Percentiles rank a stretch among this genome's conserved stretches.
phyloP scores from a whole-genome alignment of 306 rosid genomes.

The Luffa acutangula region DNA sequence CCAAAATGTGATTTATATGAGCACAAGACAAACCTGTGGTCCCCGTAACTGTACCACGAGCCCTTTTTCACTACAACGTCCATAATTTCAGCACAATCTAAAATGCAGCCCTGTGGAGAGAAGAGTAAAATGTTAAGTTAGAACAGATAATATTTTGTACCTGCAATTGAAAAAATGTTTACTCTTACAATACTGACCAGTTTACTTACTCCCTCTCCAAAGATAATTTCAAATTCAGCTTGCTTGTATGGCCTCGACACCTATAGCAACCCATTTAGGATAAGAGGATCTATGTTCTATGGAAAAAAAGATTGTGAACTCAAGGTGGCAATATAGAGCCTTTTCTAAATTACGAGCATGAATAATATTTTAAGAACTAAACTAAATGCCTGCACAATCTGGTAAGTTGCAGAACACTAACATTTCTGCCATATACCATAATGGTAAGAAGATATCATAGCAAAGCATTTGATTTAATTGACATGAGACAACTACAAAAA shows the following conservation, averaged over 20 bases:
- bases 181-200: conserved; percentile 41
- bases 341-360: background rate
- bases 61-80: conserved; percentile 78
- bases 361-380: background rate
- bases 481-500: background rate
- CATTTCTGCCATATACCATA: background rate
- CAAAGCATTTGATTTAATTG: background rate
- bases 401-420: background rate
- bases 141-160: conserved; percentile 12
- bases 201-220: conserved; percentile 86
- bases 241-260: conserved; percentile 96
- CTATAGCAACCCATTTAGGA: conserved; percentile 32
- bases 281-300: conserved; percentile 12
- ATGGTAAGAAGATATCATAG: background rate
- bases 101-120: conserved; percentile 73
- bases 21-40: conserved; percentile 55
- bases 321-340: background rate
- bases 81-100: conserved; percentile 92
- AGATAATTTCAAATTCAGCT: conserved; percentile 92
- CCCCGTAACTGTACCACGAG: conserved; percentile 93
- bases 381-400: background rate
- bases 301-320: conserved; percentile 5
- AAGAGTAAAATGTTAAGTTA: conserved; percentile 8
- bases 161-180: conserved; percentile 1
- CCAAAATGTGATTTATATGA: background rate